phyloP scores from a whole-genome alignment of 2,329 filamentous ascomycete genomes.

The Penicillium sp. region DNA sequence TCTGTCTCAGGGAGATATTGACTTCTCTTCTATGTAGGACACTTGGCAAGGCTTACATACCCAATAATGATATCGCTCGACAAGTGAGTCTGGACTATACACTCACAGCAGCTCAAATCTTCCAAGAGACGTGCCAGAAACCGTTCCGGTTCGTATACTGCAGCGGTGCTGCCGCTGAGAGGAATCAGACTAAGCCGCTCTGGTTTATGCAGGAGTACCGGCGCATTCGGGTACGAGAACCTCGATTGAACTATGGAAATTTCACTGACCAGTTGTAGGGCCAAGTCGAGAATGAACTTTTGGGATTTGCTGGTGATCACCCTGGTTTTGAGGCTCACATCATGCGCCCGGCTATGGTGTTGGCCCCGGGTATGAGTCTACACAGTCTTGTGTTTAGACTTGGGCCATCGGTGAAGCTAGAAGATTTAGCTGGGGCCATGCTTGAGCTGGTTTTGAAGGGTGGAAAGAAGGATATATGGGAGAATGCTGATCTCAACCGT shows the following conservation, averaged over 20 bases:
- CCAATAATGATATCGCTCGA: slow-evolving; percentile 6
- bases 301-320: slow-evolving; percentile 8
- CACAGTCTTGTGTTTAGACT: slow-evolving; percentile 10
- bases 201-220: slow-evolving; percentile 19
- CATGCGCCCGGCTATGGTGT: slow-evolving; percentile 19
- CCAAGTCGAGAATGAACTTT: slow-evolving; percentile 17
- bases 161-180: slow-evolving; percentile 14
- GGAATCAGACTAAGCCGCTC: slow-evolving; percentile 18
- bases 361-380: slow-evolving; percentile 7
- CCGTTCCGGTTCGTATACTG: slow-evolving; percentile 21
- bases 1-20: neutral
- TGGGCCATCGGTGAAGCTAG: slow-evolving; percentile 14
- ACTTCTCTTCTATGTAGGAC: slow-evolving; percentile 11
- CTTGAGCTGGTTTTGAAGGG: slow-evolving; percentile 17
- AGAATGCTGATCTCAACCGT: slow-evolving; percentile 12
- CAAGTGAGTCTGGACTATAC: slow-evolving; percentile 13
- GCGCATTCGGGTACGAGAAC: slow-evolving; percentile 13
- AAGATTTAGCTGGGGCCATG: slow-evolving; percentile 14
- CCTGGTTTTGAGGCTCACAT: slow-evolving; percentile 18
- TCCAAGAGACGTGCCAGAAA: slow-evolving; percentile 6
- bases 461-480: slow-evolving; percentile 8
- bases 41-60: slow-evolving; percentile 5
- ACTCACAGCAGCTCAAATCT: neutral
- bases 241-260: neutral
- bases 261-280: slow-evolving; percentile 9